These are phyloP conservation scores for Pythium aristosporum DNA, from an alignment of 352 stramenopile genomes.

Conservation along the genomic window DNA sequence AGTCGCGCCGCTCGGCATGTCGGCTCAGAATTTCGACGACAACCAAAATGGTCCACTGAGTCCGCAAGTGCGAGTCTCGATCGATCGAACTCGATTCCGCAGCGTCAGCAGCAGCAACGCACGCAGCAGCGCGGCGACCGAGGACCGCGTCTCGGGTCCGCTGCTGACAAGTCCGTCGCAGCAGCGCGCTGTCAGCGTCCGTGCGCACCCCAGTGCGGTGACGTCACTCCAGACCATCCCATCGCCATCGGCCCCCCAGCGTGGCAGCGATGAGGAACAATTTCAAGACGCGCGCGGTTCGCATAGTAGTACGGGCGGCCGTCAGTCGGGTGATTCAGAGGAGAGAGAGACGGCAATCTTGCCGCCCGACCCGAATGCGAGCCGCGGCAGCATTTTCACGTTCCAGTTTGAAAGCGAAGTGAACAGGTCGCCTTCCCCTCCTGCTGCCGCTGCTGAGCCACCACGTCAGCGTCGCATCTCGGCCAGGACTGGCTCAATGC, in stretches of 20 bases:
- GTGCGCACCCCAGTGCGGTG: no score
- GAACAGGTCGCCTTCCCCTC: not conserved
- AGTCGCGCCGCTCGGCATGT: conserved; percentile 3
- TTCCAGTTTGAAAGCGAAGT: conserved; percentile 14
- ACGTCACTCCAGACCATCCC: conserved; percentile 1
- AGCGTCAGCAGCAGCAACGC: conserved; percentile 15
- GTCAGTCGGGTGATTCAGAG: not conserved
- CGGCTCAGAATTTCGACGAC: not conserved
- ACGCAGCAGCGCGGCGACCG: not conserved
- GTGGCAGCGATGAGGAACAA: not conserved
- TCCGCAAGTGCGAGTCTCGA: conserved; percentile 19
- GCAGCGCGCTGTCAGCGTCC: not conserved
- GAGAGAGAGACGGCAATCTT: conserved; percentile 20
- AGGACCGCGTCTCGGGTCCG: not conserved
- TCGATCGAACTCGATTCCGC: conserved; percentile 18
- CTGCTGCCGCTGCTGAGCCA: not conserved
- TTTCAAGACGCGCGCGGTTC: conserved; percentile 16
- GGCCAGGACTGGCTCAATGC: conserved; percentile 17
- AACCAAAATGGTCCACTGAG: conserved; percentile 2
- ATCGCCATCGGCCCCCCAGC: conserved; percentile 2
- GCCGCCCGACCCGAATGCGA: conserved; percentile 13
- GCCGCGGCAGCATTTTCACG: conserved; percentile 22
- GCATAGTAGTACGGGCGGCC: not conserved
- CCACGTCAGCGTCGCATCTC: conserved; percentile 6
- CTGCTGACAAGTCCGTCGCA: not conserved